Evolutionary conservation across 2,329 filamentous ascomycete species (phyloP).

Genomic region (Ascochyta pisi): DNA sequence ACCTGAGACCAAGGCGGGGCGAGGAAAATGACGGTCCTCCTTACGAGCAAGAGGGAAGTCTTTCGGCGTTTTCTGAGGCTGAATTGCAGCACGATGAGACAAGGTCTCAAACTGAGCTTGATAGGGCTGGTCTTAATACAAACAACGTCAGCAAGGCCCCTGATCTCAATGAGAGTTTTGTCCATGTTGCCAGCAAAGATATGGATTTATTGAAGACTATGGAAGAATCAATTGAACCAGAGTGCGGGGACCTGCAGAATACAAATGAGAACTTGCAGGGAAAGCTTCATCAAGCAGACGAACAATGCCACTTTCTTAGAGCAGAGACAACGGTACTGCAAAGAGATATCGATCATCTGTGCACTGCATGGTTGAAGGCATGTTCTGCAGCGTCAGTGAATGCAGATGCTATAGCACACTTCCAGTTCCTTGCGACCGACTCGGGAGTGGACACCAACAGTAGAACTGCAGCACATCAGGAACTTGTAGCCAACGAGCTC

Average conservation of each 20-base stretch:
- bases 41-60: not conserved
- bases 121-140: not conserved
- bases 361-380: not conserved
- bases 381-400: not conserved
- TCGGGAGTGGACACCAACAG: not conserved
- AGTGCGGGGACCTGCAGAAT: no score
- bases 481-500: not conserved
- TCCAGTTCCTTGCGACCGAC: not conserved
- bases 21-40: not conserved
- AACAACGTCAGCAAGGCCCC: not conserved
- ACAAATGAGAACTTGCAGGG: not conserved
- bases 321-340: not conserved
- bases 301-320: not conserved
- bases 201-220: not conserved
- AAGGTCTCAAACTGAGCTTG: not conserved
- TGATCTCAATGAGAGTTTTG: not conserved
- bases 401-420: not conserved
- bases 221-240: not conserved
- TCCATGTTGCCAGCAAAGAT: no score
- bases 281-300: not conserved
- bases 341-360: not conserved
- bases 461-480: not conserved
- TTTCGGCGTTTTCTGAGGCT: not conserved
- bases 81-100: not conserved
- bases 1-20: not conserved